Evolutionary conservation across 345 rosid species (phyloP).

Genomic region (Linum tenue): DNA sequence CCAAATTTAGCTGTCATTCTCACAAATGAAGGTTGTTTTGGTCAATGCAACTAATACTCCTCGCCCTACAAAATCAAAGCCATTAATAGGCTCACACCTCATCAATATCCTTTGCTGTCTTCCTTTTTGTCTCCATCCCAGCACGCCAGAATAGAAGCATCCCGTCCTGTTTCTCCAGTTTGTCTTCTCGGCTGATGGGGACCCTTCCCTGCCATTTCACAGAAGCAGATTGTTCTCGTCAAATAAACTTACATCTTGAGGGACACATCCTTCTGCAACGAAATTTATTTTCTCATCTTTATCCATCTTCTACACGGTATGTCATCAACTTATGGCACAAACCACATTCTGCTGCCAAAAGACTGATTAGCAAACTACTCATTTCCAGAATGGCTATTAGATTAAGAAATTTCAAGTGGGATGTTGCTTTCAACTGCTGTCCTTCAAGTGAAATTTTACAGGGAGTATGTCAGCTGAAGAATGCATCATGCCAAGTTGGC

Average conservation of each 20-base stretch:
- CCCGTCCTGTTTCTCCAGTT: no score
- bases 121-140: no score
- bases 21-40: no score
- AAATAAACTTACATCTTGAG: slow-evolving; percentile 45
- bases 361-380: slow-evolving; percentile 12
- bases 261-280: slow-evolving; percentile 64
- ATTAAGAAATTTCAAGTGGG: neutral
- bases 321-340: slow-evolving; percentile 56
- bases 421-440: slow-evolving; percentile 1
- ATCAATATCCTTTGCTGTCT: no score
- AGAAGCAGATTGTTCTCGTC: no score
- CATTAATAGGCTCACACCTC: no score
- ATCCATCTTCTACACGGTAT: slow-evolving; percentile 24
- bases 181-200: no score
- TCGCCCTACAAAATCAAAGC: no score
- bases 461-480: neutral
- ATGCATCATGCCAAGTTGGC: neutral
- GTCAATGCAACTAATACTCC: no score
- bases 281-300: slow-evolving; percentile 47
- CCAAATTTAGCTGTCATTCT: no score
- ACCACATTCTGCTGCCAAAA: slow-evolving; percentile 57
- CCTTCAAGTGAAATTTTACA: neutral
- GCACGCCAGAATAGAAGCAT: no score
- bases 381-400: neutral
- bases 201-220: no score